Evolutionary conservation across 352 stramenopile genomes (phyloP), one percentile per base, ranked within the genome.

Genomic region (Globisporangium abappressorium): DNA sequence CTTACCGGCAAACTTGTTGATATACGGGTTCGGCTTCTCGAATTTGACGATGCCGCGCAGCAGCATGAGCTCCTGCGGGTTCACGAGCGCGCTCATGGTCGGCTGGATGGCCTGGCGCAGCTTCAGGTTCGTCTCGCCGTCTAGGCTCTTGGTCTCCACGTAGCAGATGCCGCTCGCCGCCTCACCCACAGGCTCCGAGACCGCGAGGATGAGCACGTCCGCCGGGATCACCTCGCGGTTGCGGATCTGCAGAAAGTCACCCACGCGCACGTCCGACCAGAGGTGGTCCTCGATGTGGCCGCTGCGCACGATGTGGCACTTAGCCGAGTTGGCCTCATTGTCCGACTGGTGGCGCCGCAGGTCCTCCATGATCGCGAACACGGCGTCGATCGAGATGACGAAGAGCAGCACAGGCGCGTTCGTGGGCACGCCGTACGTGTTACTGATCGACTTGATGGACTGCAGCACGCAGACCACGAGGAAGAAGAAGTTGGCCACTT

Each of bases 51-150:
- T 75, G 28, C 85, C 86, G 5, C 78, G 76, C 24, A 95, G 63
- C 20, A 83, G 69, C 36, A 87, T 72, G 28, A 93, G 61, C 30
- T 91, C 81, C 2, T 74, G 70, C 2, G 77, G 66, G 46, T 93
- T 82, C 8, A 78, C 65, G 18, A 93, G 70, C 18, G 73, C 74
- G 56, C 64, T 84, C 84, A 93, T 93, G 9, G 84, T 93, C 11
- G 82, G 76, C 0, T 83, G 76, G 30, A 94, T 81, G 3, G 85
- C 85, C 43, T 95, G 75, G 2, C 91, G 82, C 15, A 94, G 68
- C 73, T 98, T 98, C n/a, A 98, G 74, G 64, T 98, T 98, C 4
- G 90, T 98, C 70, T 98, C 93, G 2, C 93, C 93, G 69, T 98
- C 93, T 1, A 98, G 74, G 57, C 80, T 94, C 57, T 95, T 95